Percentiles rank a stretch among this genome's conserved stretches.
Evolutionary conservation across 768 basidiomycete species (phyloP).

Genomic region (Mycena galopus): DNA sequence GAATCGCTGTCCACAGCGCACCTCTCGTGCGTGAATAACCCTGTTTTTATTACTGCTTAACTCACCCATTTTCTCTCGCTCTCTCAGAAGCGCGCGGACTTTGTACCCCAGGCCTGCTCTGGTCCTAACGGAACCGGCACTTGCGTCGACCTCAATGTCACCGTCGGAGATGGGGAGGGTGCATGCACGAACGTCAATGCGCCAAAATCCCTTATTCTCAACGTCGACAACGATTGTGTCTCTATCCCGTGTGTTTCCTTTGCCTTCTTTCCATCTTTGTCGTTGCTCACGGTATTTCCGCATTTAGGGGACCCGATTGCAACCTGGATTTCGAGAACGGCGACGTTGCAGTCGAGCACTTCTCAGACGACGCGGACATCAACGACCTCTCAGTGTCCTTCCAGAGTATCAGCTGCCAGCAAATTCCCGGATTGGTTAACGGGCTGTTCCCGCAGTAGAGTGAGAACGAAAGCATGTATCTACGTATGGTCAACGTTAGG

Average conservation of each 20-base stretch:
- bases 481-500: too few species aligned
- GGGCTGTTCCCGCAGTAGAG: too few species aligned
- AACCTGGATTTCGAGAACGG: background rate
- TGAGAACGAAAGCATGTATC: too few species aligned
- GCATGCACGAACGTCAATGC: slow-evolving; percentile 19
- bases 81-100: too few species aligned
- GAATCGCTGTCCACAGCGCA: slow-evolving; percentile 29
- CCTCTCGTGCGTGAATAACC: slow-evolving; percentile 28
- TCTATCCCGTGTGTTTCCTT: too few species aligned
- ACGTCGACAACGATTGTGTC: slow-evolving; percentile 12
- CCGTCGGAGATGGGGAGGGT: background rate
- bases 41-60: too few species aligned
- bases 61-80: too few species aligned
- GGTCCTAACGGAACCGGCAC: slow-evolving; percentile 20
- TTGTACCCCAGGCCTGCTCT: slow-evolving; percentile 22
- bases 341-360: slow-evolving; percentile 24
- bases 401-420: slow-evolving; percentile 25
- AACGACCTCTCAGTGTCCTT: background rate
- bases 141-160: slow-evolving; percentile 16
- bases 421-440: slow-evolving; percentile 19
- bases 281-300: too few species aligned
- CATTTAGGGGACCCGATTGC: slow-evolving; percentile 14
- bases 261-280: too few species aligned
- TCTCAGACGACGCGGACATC: slow-evolving; percentile 20
- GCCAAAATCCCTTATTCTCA: slow-evolving; percentile 2